Evolutionary conservation across 73 alveolate genomes (phyloP), one percentile per base, ranked within the genome.

Genomic region (Paramecium bursaria): DNA sequence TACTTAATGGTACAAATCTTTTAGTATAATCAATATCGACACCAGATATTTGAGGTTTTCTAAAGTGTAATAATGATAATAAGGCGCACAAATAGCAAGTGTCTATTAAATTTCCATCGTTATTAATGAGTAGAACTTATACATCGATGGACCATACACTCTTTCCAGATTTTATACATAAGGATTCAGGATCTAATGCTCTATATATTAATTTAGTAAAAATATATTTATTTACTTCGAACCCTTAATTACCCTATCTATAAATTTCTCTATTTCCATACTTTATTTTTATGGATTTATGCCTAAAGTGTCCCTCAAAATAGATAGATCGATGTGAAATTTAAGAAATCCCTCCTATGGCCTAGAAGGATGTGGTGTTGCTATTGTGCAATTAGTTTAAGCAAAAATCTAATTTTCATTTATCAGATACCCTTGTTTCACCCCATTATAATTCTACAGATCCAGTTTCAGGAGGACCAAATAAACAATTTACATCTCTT

Each of bases 71-170:
- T 15, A 92, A 85, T 19, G 92, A 50, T 11, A 86, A 60, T 4
- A 92, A 57, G 15, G 86, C 80, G 39, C 95, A 90, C 21, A 92
- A 48, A 47, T 90, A 85, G 55, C 86, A 52, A 23, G 95, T 91
- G 57, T 92, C 97, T 46, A 90, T 80, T 1, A 92, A 47, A 49
- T 92, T 92, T 39, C 97, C 97, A 82, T 90, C 97, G 31, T 92
- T 80, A 47, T 90, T 86, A 4, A 92, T 35, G 10, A 92, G 54
- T 6, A 75, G 76, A 17, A 85, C 74, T 33, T 92, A 91, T 7
- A 90, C 90, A 4, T 77, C 49, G 19, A 92, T 74, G 7, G 85
- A 15, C 97, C 97, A 92, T 10, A 90, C 97, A 10, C 85, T 49
- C 46, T 88, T 77, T 2, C 94, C 95, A 29, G 87, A 46, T 4